phyloP scores from a whole-genome alignment of 768 basidiomycete species.

The Kwoniella bestiolae region DNA sequence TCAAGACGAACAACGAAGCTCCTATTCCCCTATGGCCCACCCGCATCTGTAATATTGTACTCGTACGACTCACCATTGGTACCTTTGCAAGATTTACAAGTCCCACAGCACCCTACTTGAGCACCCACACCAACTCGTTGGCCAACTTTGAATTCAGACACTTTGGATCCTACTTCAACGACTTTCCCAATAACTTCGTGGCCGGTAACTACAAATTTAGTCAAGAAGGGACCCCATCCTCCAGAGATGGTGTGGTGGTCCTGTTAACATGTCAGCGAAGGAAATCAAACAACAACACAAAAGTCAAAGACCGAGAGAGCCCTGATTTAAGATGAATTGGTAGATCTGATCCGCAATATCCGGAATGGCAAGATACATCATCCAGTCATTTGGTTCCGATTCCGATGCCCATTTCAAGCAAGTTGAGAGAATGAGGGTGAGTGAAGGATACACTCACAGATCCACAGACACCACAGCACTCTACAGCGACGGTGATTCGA shows the following conservation, averaged over 20 bases:
- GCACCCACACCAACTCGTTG: constrained; percentile 66
- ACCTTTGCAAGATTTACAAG: constrained; percentile 62
- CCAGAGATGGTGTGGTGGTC: constrained; percentile 58
- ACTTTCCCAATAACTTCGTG: constrained; percentile 57
- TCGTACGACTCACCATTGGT: constrained; percentile 58
- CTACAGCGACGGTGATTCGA: constrained; percentile 54
- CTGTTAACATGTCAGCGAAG: constrained; percentile 14
- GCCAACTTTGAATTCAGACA: constrained; percentile 60
- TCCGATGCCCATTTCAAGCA: too few species aligned
- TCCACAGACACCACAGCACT: constrained; percentile 53
- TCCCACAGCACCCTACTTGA: constrained; percentile 64
- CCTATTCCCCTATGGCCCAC: too few species aligned
- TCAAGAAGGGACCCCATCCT: constrained; percentile 54
- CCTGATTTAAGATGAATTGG: neutral
- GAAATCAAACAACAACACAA: constrained; percentile 3
- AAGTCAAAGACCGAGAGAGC: neutral
- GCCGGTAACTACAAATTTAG: constrained; percentile 54
- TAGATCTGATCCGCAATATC: too few species aligned
- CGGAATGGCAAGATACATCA: too few species aligned
- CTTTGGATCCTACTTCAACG: constrained; percentile 52
- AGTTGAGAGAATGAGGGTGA: too few species aligned
- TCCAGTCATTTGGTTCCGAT: too few species aligned
- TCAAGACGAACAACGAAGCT: too few species aligned
- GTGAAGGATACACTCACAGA: constrained; percentile 40
- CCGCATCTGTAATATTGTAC: too few species aligned